These are phyloP conservation scores for Stephania yunnanensis DNA, from an alignment of 164 flowering plant species.

Conservation along the genomic window DNA sequence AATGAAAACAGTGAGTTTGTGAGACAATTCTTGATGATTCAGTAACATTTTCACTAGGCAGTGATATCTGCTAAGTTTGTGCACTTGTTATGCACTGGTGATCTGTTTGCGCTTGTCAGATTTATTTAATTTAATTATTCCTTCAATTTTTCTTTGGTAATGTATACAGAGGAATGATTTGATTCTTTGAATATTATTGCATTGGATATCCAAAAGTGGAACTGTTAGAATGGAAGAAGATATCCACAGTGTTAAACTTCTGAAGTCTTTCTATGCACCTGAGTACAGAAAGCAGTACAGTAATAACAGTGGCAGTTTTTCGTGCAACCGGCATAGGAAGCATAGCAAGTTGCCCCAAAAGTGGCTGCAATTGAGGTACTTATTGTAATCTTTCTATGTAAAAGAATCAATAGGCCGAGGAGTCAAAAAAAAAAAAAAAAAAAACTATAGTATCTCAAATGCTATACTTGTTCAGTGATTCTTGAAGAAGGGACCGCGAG, in stretches of 20 bases:
- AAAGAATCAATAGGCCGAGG: neutral
- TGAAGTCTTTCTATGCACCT: neutral
- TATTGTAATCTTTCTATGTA: constrained; percentile 7
- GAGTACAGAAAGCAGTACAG: neutral
- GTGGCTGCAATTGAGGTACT: constrained; percentile 14
- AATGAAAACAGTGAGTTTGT: no score
- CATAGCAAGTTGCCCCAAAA: constrained; percentile 5
- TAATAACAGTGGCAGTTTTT: constrained; percentile 7
- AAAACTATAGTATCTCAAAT: no score
- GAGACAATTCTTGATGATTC: no score
- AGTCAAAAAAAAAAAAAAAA: neutral
- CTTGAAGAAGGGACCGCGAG: no score
- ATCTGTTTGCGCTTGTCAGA: neutral
- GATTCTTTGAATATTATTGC: neutral
- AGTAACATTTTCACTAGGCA: no score
- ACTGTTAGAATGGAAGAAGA: constrained; percentile 46
- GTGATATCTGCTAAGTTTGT: neutral
- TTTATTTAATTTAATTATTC: no score
- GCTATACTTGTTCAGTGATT: no score
- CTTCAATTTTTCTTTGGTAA: no score
- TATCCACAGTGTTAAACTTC: constrained; percentile 34
- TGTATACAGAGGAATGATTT: no score
- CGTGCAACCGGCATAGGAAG: constrained; percentile 13
- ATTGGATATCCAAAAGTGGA: constrained; percentile 32
- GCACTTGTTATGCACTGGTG: neutral